Evolutionary conservation across 2,329 filamentous ascomycete species (phyloP), one percentile per base, ranked within the genome.

Genomic region (Penicillium aurantiogriseum): DNA sequence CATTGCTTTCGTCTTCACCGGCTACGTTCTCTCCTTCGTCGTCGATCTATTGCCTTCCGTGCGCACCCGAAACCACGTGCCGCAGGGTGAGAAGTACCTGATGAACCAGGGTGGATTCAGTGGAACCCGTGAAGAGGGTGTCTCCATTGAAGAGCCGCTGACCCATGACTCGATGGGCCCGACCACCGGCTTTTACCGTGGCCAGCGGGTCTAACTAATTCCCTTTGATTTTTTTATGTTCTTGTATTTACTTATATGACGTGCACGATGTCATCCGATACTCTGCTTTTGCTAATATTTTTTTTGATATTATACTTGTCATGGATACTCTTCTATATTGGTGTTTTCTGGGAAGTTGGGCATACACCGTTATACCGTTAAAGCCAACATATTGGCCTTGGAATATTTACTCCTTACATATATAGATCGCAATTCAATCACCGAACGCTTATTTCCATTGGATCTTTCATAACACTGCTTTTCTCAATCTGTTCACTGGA

Each of bases 21-120:
- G 92, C 70, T 97, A 96, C 77, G 82, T 95, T 60, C 83, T 93
- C 61, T 91, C 88, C 60, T 97, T 96, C 79, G 83, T 88, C 69
- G 82, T 97, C 71, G 93, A 99, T 76, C 85, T 99, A 49, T 82
- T 90, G 62, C 94, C 94, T 0, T 90, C 91, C 11, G 80, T 89
- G 2, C 80, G 83, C 60, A 89, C 86, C 11, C 85, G 82, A 62
- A 71, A 77, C 63, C 76, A 75, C 51, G 56, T 77, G 5, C 76
- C 77, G 0, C 77, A 79, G 51, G 77, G 76, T 31, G 71, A 77
- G 57, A 75, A 75, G 60, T 64, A 63, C 21, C 25, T 71, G 33
- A 69, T 70, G 64, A 42, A 57, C 19, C 55, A 68, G 15, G 44
- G 51, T 15, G 62, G 57, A 27, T 49, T 54, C 21, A 52, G 58